Evolutionary conservation across 345 rosid species (phyloP), one percentile per base, ranked within the genome.

Genomic region (Citrus reticulata): DNA sequence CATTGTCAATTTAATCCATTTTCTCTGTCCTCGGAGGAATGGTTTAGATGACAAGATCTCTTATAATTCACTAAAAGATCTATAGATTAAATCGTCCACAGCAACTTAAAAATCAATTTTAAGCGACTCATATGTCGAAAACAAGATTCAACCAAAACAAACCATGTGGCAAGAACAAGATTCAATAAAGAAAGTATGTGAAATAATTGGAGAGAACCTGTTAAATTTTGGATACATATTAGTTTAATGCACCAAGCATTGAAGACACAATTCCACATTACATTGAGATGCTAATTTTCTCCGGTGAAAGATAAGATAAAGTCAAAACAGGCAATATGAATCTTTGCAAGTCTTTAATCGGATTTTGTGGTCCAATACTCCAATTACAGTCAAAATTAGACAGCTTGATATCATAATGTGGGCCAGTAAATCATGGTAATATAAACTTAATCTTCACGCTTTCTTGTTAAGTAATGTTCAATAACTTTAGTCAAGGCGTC

Each of bases 391-490:
- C 69, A 73, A 73, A 58, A 68, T 39, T 69, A 75, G 72, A 61
- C 79, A 70, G 86, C 78, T 65, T 49, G 66, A 72, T 73, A 79
- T 81, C 69, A 83, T 83, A 49, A 62, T 0, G 66, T 62, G 78
- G 84, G 81, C 49, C 83, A 80, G 46, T 22, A 55, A 72, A 81
- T 83, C 72, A 83, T 81, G 72, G 32, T 4, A 14, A n/a, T 55
- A 39, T 29, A 64, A 69, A 25, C 82, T 82, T 64, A 59, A 78
- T 49, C 70, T 77, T 77, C 84, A 79, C 80, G 83, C 16, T 58
- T 39, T 42, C 78, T 37, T 6, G 2, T 19, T 14, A 34, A 22
- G 72, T 17, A 51, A 64, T 49, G 71, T 40, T 64, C 42, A 24
- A 1, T 75, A 3, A 74, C 66, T 6, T 29, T 46, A 49, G 51